Percentiles rank a stretch among this genome's conserved stretches.
These are phyloP conservation scores for Candida mesenterica DNA, from an alignment of 1,139 yeast species.

Conservation along the genomic window DNA sequence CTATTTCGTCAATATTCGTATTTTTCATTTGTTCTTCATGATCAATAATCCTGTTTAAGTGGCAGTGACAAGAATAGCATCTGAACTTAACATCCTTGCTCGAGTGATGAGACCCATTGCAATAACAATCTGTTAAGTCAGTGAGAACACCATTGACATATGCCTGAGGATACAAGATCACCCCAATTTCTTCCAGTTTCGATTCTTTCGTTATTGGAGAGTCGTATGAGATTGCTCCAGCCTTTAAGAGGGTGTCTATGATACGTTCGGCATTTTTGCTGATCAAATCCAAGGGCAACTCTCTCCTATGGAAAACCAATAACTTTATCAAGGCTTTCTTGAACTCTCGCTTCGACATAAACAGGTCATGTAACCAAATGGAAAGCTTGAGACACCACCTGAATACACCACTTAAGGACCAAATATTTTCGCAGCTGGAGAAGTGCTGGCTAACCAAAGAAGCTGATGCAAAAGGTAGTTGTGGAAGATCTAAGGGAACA, in stretches of 20 bases:
- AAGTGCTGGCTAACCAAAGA: conserved; percentile 50
- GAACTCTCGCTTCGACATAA: conserved; percentile 50
- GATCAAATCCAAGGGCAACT: conserved; percentile 53
- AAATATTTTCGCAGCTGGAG: conserved; percentile 33
- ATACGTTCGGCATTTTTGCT: conserved; percentile 56
- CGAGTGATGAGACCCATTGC: conserved; percentile 28
- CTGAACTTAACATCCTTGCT: conserved; percentile 18
- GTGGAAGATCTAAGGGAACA: conserved; percentile 54
- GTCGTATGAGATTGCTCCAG: conserved; percentile 45
- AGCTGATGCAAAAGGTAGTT: conserved; percentile 55
- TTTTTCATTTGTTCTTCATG: conserved; percentile 32
- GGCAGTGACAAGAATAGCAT: conserved; percentile 42
- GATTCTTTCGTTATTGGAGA: conserved; percentile 6
- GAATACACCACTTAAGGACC: conserved; percentile 44
- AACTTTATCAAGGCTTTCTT: conserved; percentile 51
- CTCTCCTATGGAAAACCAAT: conserved; percentile 50
- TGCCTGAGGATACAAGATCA: conserved; percentile 22
- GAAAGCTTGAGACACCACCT: conserved; percentile 49
- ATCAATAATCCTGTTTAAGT: conserved; percentile 36
- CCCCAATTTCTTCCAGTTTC: conserved; percentile 22
- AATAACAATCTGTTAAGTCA: conserved; percentile 39
- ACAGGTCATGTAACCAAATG: conserved; percentile 52
- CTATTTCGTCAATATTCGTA: conserved; percentile 37
- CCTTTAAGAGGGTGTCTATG: conserved; percentile 42
- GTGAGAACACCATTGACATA: conserved; percentile 37